These are phyloP conservation scores for Cutaneotrichosporon cutaneum DNA, from an alignment of 1,284 basidiomycete genomes.

Conservation along the genomic window DNA sequence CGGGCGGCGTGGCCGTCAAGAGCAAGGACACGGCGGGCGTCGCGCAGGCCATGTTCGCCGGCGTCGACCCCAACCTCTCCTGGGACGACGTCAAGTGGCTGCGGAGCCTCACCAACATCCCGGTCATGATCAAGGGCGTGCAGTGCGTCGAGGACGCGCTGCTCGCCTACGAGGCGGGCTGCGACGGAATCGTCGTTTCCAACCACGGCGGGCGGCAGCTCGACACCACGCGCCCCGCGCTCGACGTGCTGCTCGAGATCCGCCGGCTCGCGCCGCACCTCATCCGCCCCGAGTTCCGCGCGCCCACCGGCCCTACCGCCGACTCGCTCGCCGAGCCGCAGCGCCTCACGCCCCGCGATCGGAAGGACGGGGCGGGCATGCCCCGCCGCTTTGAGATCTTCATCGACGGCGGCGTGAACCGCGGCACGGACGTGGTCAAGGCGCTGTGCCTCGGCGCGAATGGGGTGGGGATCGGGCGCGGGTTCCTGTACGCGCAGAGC, in stretches of 20 bases:
- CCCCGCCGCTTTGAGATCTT: slow-evolving; percentile 62
- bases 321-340: slow-evolving; percentile 63
- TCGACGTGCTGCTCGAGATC: slow-evolving; percentile 74
- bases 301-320: slow-evolving; percentile 33
- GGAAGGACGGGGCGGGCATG: slow-evolving; percentile 19
- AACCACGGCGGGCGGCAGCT: slow-evolving; percentile 57
- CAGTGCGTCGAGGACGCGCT: slow-evolving; percentile 56
- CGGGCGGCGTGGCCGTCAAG: slow-evolving; percentile 41
- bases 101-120: slow-evolving; percentile 68
- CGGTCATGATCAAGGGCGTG: slow-evolving; percentile 78
- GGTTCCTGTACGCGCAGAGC: slow-evolving; percentile 89
- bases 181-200: slow-evolving; percentile 56
- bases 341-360: slow-evolving; percentile 58
- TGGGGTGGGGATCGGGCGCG: slow-evolving; percentile 83
- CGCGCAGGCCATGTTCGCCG: slow-evolving; percentile 46
- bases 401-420: slow-evolving; percentile 80
- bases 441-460: slow-evolving; percentile 85
- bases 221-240: slow-evolving; percentile 61
- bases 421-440: slow-evolving; percentile 90
- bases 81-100: slow-evolving; percentile 55
- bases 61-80: slow-evolving; percentile 45
- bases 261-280: slow-evolving; percentile 53
- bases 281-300: slow-evolving; percentile 42
- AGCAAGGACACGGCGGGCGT: slow-evolving; percentile 42
- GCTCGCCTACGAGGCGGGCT: slow-evolving; percentile 53